These are phyloP conservation scores for Monsonia emarginata DNA, from an alignment of 441 rosid genomes.

Conservation along the genomic window DNA sequence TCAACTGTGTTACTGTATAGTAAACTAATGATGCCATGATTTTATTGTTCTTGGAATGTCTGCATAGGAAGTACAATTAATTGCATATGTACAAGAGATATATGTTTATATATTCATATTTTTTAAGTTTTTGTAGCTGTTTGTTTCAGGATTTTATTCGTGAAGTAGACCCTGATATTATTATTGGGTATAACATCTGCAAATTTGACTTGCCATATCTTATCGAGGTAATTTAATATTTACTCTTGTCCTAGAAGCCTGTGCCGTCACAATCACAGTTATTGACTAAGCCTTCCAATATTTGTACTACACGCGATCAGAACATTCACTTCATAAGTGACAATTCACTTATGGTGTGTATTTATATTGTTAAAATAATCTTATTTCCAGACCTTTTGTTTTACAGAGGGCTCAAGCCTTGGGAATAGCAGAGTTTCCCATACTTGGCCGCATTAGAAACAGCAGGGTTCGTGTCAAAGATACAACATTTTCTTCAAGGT, in stretches of 20 bases:
- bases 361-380: neutral
- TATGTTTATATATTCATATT: neutral
- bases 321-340: conserved; percentile 7
- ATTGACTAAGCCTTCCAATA: neutral
- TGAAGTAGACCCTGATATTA: conserved; percentile 90
- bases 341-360: conserved; percentile 3
- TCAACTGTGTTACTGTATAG: neutral
- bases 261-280: conserved; percentile 4
- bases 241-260: neutral
- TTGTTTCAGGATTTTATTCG: conserved; percentile 69
- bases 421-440: conserved; percentile 80
- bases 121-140: conserved; percentile 11
- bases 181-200: conserved; percentile 97
- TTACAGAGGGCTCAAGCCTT: conserved; percentile 75
- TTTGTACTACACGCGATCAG: neutral
- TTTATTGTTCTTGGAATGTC: neutral
- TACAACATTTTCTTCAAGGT: conserved; percentile 95
- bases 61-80: neutral
- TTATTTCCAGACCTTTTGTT: conserved; percentile 19
- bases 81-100: neutral
- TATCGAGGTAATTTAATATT: conserved; percentile 59
- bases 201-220: conserved; percentile 96
- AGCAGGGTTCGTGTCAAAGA: conserved; percentile 82
- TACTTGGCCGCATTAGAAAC: conserved; percentile 78
- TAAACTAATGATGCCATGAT: neutral